phyloP scores from a whole-genome alignment of 2,329 filamentous ascomycete species.

The Fusarium marasasianum region DNA sequence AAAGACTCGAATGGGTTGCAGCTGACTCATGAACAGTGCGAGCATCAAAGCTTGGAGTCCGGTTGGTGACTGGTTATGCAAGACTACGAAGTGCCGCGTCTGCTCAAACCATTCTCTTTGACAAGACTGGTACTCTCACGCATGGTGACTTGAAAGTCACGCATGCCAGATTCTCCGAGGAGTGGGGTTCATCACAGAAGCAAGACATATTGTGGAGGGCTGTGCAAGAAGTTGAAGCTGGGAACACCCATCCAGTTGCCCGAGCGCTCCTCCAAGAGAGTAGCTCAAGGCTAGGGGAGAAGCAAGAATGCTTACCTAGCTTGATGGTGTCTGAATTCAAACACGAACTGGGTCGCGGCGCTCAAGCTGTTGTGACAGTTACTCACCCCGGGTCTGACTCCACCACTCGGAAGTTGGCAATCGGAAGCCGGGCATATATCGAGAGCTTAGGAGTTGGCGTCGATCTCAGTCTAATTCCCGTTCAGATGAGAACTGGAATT shows the following conservation, averaged over 20 bases:
- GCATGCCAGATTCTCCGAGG: neutral
- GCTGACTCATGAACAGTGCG: neutral
- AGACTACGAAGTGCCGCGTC: neutral
- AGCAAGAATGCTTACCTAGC: fast-evolving
- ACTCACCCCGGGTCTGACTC: fast-evolving
- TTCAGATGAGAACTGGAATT: neutral
- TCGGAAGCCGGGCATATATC: neutral
- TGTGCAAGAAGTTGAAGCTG: neutral
- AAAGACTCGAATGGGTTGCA: fast-evolving
- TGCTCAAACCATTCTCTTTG: neutral
- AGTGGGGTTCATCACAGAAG: neutral
- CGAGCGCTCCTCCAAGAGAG: neutral
- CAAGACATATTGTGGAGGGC: neutral
- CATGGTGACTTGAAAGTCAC: neutral
- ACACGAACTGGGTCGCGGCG: neutral
- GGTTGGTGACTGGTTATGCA: neutral
- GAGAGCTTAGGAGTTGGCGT: neutral
- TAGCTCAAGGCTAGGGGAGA: fast-evolving
- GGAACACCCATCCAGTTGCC: neutral
- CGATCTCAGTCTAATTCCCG: neutral
- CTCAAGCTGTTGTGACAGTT: neutral
- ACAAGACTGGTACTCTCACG: neutral
- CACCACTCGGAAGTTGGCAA: neutral
- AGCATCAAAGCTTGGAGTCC: neutral
- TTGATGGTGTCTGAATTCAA: neutral